phyloP scores from a whole-genome alignment of 441 rosid species.

The Corymbia citriodora region DNA sequence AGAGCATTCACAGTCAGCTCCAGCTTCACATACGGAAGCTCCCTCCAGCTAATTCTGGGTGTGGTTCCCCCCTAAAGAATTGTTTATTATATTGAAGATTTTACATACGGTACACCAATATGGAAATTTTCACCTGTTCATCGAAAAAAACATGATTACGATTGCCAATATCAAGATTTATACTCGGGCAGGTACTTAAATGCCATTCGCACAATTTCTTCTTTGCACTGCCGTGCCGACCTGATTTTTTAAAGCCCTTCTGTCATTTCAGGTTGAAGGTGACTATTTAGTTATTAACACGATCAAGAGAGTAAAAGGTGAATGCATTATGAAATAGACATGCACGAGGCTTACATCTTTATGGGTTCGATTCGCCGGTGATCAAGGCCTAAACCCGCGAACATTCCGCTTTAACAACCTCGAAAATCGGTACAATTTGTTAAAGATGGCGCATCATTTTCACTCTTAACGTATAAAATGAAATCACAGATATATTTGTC shows the following conservation, averaged over 20 bases:
- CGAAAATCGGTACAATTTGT: not conserved
- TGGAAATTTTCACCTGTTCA: not conserved
- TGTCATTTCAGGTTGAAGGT: not conserved
- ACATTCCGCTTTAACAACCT: not conserved
- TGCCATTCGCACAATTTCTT: not conserved
- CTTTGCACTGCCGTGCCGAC: rapidly evolving
- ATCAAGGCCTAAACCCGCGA: not conserved
- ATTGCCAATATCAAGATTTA: not conserved
- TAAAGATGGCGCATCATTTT: rapidly evolving
- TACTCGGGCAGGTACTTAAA: rapidly evolving
- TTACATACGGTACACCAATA: not conserved
- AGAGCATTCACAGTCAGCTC: constrained; percentile 36
- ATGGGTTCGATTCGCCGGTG: not conserved
- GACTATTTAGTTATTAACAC: not conserved
- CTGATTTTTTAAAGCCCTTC: rapidly evolving
- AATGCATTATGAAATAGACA: not conserved
- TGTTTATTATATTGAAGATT: not conserved
- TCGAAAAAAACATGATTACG: not conserved
- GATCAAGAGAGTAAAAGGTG: not conserved
- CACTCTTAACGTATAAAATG: too few species aligned
- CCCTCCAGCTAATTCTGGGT: constrained; percentile 42
- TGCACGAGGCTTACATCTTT: not conserved
- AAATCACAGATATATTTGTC: too few species aligned
- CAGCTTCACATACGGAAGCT: constrained; percentile 43
- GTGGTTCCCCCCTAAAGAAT: not conserved